A percentile compares a stretch with the other conserved stretches of the same genome.
Conservation (phyloP, 352 stramenopile species). For the Pythium dissotocum region DNA sequence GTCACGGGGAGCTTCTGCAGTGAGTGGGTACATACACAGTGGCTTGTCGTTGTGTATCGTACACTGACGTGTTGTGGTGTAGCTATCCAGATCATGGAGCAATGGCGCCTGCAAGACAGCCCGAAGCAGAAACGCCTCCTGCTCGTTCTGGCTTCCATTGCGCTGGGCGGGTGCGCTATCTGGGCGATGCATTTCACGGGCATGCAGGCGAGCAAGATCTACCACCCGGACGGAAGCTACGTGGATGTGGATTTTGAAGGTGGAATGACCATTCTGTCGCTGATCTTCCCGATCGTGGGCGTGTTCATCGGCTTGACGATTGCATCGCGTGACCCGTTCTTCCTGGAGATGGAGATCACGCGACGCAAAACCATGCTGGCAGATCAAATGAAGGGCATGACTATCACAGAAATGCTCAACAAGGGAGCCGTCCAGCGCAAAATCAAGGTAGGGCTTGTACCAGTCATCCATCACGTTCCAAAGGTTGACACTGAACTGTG, state of each 20-base stretch:
- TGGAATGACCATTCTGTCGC: conserved; percentile 53
- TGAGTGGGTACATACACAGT: conserved; percentile 26
- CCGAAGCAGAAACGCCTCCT: conserved; percentile 38
- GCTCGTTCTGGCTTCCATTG: conserved; percentile 40
- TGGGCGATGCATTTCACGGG: conserved; percentile 80
- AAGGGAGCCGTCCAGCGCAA: conserved; percentile 43
- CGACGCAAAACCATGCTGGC: conserved; percentile 53
- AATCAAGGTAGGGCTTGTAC: conserved; percentile 32
- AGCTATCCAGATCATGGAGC: conserved; percentile 77
- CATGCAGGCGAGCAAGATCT: conserved; percentile 55
- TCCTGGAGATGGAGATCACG: conserved; percentile 56
- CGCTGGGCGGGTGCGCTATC: conserved; percentile 62
- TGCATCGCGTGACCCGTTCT: conserved; percentile 60
- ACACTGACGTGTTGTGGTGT: not conserved
- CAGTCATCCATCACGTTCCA: too few species aligned
- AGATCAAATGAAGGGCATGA: conserved; percentile 42
- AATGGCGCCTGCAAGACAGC: conserved; percentile 52
- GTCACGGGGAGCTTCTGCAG: conserved; percentile 70
- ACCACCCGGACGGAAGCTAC: conserved; percentile 33
- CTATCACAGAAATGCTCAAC: conserved; percentile 49
- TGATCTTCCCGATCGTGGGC: conserved; percentile 51
- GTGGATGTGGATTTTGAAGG: conserved; percentile 55
- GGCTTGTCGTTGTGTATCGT: not conserved
- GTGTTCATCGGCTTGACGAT: conserved; percentile 61
- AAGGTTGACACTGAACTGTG: not conserved